These are phyloP conservation scores for Xylaria scruposa DNA, from an alignment of 495 filamentous ascomycete genomes.

Conservation along the genomic window DNA sequence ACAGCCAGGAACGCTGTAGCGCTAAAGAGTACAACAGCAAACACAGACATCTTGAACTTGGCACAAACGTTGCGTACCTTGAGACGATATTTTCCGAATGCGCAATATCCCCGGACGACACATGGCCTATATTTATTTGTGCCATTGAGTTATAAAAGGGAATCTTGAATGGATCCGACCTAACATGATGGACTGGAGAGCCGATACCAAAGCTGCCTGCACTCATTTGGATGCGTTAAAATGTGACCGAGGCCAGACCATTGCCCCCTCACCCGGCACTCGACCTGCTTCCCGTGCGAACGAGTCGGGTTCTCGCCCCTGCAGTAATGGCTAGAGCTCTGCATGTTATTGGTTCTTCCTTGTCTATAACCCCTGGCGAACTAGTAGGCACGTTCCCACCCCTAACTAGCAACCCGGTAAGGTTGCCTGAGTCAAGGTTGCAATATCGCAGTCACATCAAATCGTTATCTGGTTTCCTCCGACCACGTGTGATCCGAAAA, in stretches of 20 bases:
- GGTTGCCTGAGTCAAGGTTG: conserved; percentile 16
- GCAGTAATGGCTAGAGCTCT: conserved; percentile 11
- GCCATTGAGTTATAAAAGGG: conserved; percentile 25
- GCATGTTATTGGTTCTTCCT: conserved; percentile 19
- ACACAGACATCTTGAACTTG: conserved; percentile 13
- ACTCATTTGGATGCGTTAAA: not conserved
- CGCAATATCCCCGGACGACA: conserved; percentile 16
- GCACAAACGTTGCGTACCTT: conserved; percentile 28
- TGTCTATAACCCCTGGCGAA: conserved; percentile 5
- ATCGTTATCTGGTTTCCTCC: not conserved
- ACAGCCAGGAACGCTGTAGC: conserved; percentile 25
- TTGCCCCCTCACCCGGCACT: conserved; percentile 17
- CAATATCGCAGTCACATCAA: conserved; percentile 17
- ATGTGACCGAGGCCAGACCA: not conserved
- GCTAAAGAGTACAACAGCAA: conserved; percentile 17
- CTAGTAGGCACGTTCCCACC: not conserved
- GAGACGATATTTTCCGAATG: not conserved
- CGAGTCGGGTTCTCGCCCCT: conserved; percentile 15
- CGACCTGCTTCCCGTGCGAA: not conserved
- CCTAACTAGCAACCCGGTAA: not conserved
- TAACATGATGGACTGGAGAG: conserved; percentile 4
- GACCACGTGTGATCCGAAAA: not conserved
- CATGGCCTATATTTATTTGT: conserved; percentile 39
- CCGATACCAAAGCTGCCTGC: not conserved
- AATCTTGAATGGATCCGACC: too few relatives aligned